Conservation (phyloP, 805 yeast genomes). For the Tetrapisispora arboricola region DNA sequence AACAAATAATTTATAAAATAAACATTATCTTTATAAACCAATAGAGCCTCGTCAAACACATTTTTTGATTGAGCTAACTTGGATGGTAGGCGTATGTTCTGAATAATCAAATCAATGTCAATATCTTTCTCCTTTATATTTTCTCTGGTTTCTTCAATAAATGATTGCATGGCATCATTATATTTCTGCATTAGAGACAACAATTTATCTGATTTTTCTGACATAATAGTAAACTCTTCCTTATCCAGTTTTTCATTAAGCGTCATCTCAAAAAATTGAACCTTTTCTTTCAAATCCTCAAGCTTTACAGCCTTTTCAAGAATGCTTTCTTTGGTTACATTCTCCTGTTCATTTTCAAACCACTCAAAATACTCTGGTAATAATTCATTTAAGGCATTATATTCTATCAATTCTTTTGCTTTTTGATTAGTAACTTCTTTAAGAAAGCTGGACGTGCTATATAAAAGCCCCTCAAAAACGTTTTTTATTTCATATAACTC, state of each 20-base stretch:
- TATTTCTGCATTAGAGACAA: constrained; percentile 36
- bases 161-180: constrained; percentile 37
- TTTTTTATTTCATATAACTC: constrained; percentile 55
- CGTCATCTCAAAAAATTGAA: constrained; percentile 34
- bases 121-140: constrained; percentile 37
- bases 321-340: constrained; percentile 34
- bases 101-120: constrained; percentile 44
- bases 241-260: constrained; percentile 38
- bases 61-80: constrained; percentile 9
- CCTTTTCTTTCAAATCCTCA: constrained; percentile 18
- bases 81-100: constrained; percentile 31
- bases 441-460: constrained; percentile 51
- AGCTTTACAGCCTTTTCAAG: constrained; percentile 20
- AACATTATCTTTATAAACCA: constrained; percentile 9
- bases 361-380: constrained; percentile 55
- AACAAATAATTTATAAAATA: constrained; percentile 16
- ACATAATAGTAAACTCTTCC: constrained; percentile 35
- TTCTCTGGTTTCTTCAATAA: constrained; percentile 34
- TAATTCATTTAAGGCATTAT: constrained; percentile 29
- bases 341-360: constrained; percentile 63
- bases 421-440: constrained; percentile 41
- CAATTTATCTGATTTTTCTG: constrained; percentile 34
- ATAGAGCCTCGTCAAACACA: constrained; percentile 8
- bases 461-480: constrained; percentile 61
- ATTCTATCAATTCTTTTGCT: constrained; percentile 33